Base-by-base conservation (phyloP, 1,139 yeast species). In the Candida sp. region DNA sequence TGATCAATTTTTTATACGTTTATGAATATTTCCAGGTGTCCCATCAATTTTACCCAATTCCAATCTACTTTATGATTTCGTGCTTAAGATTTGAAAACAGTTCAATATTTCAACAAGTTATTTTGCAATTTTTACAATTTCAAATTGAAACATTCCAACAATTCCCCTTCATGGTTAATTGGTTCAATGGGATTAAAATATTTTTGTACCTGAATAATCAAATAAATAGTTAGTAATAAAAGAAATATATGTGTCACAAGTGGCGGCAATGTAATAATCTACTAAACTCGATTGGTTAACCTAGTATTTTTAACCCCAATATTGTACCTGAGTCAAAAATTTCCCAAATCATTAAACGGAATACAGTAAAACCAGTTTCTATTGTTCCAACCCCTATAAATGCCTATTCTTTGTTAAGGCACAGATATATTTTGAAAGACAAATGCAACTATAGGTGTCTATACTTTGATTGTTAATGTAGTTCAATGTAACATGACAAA, bases 51-150 rank as follows among this genome's bases (percentile, higher is more conserved):
- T 64, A 64, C 41, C 58, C 64, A 3, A 49, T 71, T 15, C 53
- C 68, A 7, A 59, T 68, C 8, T 76, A 75, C 49, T 41, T 55
- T 3, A 59, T 72, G 37, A 56, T 75, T 4, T 66, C 72, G 60
- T 57, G 64, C 4, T 51, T 75, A 25, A 58, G 80, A 45, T 57
- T 75, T 30, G 81, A 76, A 42, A 42, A 41, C 21, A 37, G 39
- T n/a, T 30, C 8, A n/a, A 12, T 29, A n/a, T 37, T 25, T 15
- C 39, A 37, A 22, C 39, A 37, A 29, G 39, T 27, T n/a, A 22
- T 19, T 11, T 15, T 23, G 12, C 25, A 37, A 11, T 29, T 37
- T 21, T 21, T 37, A 9, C 23, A 37, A 19, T 15, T 9, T 19
- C 21, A 25, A 37, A 12, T 37, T 6, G 12, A 29, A 9, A 11